Conservation (phyloP, 352 stramenopile species). For the Phytophthora brassicae region DNA sequence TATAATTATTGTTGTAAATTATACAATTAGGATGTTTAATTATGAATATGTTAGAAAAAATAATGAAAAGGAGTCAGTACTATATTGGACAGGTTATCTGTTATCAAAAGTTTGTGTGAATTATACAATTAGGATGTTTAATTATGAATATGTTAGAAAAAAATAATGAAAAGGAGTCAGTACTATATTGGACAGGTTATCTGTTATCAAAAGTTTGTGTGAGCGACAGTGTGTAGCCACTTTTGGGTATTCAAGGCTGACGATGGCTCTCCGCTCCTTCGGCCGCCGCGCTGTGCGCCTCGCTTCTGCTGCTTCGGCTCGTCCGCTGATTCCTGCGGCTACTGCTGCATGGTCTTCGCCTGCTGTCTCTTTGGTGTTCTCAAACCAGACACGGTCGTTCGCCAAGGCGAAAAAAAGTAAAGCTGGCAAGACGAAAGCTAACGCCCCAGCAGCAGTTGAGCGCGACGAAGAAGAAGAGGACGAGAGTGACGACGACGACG, state of each 20-base stretch:
- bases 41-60: too few species aligned
- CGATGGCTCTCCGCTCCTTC: constrained; percentile 40
- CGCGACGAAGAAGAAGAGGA: constrained; percentile 19
- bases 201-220: neutral
- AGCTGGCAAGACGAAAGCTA: constrained; percentile 34
- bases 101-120: too few species aligned
- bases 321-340: constrained; percentile 7
- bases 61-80: too few species aligned
- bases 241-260: constrained; percentile 13
- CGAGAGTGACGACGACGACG: constrained; percentile 23
- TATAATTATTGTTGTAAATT: too few species aligned
- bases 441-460: neutral
- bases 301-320: constrained; percentile 16
- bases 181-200: neutral
- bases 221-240: neutral
- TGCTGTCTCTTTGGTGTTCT: constrained; percentile 1
- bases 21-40: too few species aligned
- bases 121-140: too few species aligned
- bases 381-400: constrained; percentile 47
- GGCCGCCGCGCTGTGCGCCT: constrained; percentile 22
- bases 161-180: too few species aligned
- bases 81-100: too few species aligned
- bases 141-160: too few species aligned
- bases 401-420: constrained; percentile 75
- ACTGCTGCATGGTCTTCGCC: constrained; percentile 10